Base-by-base conservation (phyloP, 1,284 basidiomycete species). In the Athelia sp. region DNA sequence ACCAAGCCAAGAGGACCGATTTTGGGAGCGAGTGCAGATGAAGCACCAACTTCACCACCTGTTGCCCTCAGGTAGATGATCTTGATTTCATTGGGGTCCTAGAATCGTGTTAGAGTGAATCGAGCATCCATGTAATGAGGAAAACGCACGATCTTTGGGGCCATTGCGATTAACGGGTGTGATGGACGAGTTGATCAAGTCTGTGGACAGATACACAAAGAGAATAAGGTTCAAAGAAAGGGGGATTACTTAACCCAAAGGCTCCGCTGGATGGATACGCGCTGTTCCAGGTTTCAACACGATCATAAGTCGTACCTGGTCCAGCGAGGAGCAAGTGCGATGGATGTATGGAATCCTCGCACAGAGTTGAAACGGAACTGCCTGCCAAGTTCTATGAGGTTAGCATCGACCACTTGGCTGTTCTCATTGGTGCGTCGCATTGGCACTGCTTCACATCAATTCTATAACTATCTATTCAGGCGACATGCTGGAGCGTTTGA, bases 1-100 rank as follows among this genome's bases (percentile, higher is more conserved):
- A 98, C 96, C 66, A 99, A 79, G 93, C 96, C 96, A 64, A 99
- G 87, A 76, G 97, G 97, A 85, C 97, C 97, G 71, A 99, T 98
- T 86, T 99, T 99, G 60, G 97, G 97, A 54, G 97, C 97, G 61
- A 99, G 83, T 54, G 97, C 95, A 55, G 96, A 96, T 9, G 97
- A 98, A 59, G 97, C 93, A 82, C 95, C 97, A 67, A 99, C 93
- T 81, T 99, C 97, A 86, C 97, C 97, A 79, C 97, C 97, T 56
- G 93, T 96, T 56, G 95, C 95, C 66, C 97, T 88, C 72, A 99
- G 90, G 85, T 97, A 95, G 84, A 99, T 99, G 79, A 98, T 94
- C 76, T 97, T 98, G 64, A 94, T 79, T 77, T 96, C 95, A 72
- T 80, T 90, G 59, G 93, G 93, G 80, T 94, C 90, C 86, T 90